Evolutionary conservation across 2,329 filamentous ascomycete species (phyloP).

Genomic region (Lachnellula subtilissima): DNA sequence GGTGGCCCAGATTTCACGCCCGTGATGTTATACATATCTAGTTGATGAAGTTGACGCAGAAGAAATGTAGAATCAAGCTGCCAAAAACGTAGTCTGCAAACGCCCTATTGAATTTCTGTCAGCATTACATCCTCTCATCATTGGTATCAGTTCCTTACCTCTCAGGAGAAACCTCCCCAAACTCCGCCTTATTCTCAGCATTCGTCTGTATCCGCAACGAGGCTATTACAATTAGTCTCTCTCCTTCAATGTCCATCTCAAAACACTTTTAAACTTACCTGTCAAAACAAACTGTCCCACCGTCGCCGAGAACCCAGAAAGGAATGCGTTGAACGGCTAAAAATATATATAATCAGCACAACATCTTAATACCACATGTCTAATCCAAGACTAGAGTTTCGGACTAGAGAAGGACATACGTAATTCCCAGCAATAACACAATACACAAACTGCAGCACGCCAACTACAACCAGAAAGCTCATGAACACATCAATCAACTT

Average conservation of each 20-base stretch:
- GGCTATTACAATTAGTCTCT: constrained; percentile 38
- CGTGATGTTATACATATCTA: constrained; percentile 40
- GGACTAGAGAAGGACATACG: constrained; percentile 52
- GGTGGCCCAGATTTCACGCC: constrained; percentile 4
- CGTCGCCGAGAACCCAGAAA: constrained; percentile 88
- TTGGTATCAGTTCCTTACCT: constrained; percentile 45
- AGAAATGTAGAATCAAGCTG: constrained; percentile 94
- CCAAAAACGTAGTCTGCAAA: constrained; percentile 96
- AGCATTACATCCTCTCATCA: constrained; percentile 6
- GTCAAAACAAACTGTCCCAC: constrained; percentile 98
- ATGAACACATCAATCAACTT: constrained; percentile 92
- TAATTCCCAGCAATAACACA: constrained; percentile 91
- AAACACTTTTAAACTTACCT: constrained; percentile 45
- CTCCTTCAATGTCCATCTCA: not conserved
- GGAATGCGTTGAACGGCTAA: constrained; percentile 97
- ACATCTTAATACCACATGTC: not conserved
- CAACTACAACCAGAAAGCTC: constrained; percentile 78
- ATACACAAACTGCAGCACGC: constrained; percentile 88
- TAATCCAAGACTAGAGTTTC: not conserved
- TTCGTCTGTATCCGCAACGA: constrained; percentile 90
- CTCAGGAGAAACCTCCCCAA: constrained; percentile 72
- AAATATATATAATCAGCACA: constrained; percentile 10
- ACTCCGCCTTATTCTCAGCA: constrained; percentile 72
- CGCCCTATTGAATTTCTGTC: constrained; percentile 51
- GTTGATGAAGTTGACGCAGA: constrained; percentile 99